Percentiles rank a stretch among this genome's conserved stretches.
Evolutionary conservation across 768 basidiomycete genomes (phyloP).

Genomic region (Cystofilobasidium ferigula): DNA sequence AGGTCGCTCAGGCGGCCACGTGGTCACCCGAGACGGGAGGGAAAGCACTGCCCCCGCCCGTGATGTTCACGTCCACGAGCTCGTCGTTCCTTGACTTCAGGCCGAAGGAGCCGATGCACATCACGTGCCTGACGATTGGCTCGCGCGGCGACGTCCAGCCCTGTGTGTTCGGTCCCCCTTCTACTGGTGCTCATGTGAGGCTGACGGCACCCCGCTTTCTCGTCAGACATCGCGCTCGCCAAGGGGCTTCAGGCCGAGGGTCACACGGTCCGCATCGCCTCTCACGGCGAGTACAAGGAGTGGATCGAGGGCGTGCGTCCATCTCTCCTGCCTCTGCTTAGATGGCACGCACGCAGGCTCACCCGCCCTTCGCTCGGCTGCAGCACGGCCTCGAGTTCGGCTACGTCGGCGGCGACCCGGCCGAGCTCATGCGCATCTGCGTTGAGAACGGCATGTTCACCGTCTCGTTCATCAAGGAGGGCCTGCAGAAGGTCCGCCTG

Average conservation of each 20-base stretch:
- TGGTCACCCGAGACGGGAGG: slow-evolving; percentile 36
- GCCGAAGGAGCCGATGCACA: slow-evolving; percentile 67
- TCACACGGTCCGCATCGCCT: slow-evolving; percentile 79
- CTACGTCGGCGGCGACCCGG: slow-evolving; percentile 90
- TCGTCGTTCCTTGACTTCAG: slow-evolving; percentile 96
- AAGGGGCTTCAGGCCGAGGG: slow-evolving; percentile 65
- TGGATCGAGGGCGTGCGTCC: slow-evolving; percentile 84
- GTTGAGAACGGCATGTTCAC: slow-evolving; percentile 98
- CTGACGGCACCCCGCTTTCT: not conserved
- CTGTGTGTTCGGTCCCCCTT: slow-evolving; percentile 35
- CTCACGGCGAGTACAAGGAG: slow-evolving; percentile 84
- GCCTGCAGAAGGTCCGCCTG: slow-evolving; percentile 58
- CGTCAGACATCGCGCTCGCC: slow-evolving; percentile 66
- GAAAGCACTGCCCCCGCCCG: slow-evolving; percentile 57
- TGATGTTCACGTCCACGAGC: slow-evolving; percentile 93
- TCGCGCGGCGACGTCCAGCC: slow-evolving; percentile 96
- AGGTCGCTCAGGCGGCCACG: slow-evolving; percentile 18
- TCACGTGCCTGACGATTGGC: slow-evolving; percentile 93
- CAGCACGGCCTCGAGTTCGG: slow-evolving; percentile 95
- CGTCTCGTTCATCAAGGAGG: slow-evolving; percentile 85
- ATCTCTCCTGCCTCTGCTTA: not conserved
- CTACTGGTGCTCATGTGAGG: not conserved
- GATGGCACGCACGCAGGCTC: not conserved
- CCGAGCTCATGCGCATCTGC: slow-evolving; percentile 69
- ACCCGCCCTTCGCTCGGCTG: not conserved